Evolutionary conservation across 225 moss, liverwort and hornwort species (phyloP).

Genomic region (Sphagnum tenellum): DNA sequence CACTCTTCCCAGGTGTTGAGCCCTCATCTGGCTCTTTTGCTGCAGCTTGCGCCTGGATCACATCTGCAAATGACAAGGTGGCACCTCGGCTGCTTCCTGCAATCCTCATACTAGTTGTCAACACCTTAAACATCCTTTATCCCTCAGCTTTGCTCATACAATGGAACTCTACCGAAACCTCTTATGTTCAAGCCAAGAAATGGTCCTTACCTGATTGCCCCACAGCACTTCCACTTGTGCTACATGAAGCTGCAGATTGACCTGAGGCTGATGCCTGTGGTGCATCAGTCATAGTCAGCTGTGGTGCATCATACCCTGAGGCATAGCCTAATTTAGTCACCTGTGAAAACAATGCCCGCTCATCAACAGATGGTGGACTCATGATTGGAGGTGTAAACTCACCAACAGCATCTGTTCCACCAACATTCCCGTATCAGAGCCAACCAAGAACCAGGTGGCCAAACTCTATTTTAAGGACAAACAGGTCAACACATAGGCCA

Average conservation of each 20-base stretch:
- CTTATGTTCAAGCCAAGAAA: too few relatives aligned
- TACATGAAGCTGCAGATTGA: constrained; percentile 25
- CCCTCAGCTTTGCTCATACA: neutral
- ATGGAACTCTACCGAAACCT: too few relatives aligned
- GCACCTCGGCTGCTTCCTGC: constrained; percentile 37
- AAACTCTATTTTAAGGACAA: too few relatives aligned
- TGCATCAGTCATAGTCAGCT: constrained; percentile 39
- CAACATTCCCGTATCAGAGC: neutral
- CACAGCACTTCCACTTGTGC: constrained; percentile 11
- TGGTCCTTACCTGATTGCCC: constrained; percentile 12
- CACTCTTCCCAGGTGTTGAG: constrained; percentile 23
- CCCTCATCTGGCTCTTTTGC: constrained; percentile 46
- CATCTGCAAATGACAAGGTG: constrained; percentile 77
- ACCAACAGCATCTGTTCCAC: constrained; percentile 20
- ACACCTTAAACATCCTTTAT: neutral
- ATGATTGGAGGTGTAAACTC: constrained; percentile 22
- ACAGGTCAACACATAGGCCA: too few relatives aligned
- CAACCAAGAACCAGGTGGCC: too few relatives aligned
- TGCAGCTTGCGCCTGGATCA: constrained; percentile 63
- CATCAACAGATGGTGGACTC: constrained; percentile 62
- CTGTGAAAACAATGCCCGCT: constrained; percentile 63
- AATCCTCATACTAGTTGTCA: constrained; percentile 3
- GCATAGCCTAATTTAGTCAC: constrained; percentile 96
- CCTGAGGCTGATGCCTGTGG: constrained; percentile 37
- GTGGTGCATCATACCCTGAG: constrained; percentile 85